Evolutionary conservation across 1,139 yeast species (phyloP).

Genomic region (Kodamaea sp.): DNA sequence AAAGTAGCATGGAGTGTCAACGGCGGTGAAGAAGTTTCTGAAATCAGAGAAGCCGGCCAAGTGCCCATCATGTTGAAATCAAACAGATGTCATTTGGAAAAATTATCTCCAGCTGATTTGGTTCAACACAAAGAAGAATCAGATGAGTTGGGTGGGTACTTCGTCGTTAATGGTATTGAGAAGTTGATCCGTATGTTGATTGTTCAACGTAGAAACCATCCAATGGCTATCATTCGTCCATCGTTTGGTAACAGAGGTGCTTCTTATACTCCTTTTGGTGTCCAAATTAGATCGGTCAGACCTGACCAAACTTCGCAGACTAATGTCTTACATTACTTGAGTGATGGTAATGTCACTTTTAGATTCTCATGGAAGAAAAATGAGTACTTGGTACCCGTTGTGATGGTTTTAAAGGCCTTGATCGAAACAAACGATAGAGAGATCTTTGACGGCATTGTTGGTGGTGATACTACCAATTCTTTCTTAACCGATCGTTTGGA

Average conservation of each 20-base stretch:
- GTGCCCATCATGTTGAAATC: slow-evolving; percentile 88
- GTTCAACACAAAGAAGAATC: slow-evolving; percentile 82
- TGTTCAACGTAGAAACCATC: slow-evolving; percentile 96
- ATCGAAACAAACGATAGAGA: slow-evolving; percentile 90
- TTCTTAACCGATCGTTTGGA: slow-evolving; percentile 98
- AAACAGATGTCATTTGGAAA: slow-evolving; percentile 87
- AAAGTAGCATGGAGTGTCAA: slow-evolving; percentile 84
- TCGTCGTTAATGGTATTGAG: slow-evolving; percentile 94
- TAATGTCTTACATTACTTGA: slow-evolving; percentile 89
- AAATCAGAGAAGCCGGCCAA: slow-evolving; percentile 87
- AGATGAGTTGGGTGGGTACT: slow-evolving; percentile 96
- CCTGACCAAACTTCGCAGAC: slow-evolving; percentile 98
- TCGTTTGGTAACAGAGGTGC: slow-evolving; percentile 94
- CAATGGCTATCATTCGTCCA: slow-evolving; percentile 96
- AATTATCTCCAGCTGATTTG: slow-evolving; percentile 75
- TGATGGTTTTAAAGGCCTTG: slow-evolving; percentile 88
- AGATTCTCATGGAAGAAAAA: slow-evolving; percentile 96
- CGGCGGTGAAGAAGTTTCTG: slow-evolving; percentile 76
- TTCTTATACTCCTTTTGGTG: slow-evolving; percentile 82
- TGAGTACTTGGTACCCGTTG: slow-evolving; percentile 89
- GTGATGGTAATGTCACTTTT: slow-evolving; percentile 94
- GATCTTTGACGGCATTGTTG: slow-evolving; percentile 93
- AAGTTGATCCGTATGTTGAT: slow-evolving; percentile 94
- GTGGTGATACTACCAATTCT: slow-evolving; percentile 80
- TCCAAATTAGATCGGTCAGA: slow-evolving; percentile 89